A percentile compares a stretch with the other conserved stretches of the same genome.
phyloP scores from a whole-genome alignment of 1,284 basidiomycete species.

The Moniliophthora roreri region DNA sequence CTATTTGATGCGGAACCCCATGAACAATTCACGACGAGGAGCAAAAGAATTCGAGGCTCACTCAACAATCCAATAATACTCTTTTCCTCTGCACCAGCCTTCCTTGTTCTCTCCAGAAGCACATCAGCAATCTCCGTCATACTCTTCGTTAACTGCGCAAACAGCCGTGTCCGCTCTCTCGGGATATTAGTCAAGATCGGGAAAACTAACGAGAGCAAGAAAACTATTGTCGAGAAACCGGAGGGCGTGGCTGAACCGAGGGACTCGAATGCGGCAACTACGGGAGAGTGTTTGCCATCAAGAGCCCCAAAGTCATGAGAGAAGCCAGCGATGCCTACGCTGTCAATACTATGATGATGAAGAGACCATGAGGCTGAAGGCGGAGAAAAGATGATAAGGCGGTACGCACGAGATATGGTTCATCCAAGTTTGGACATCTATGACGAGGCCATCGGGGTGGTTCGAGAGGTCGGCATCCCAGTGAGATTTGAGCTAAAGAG shows the following conservation, averaged over 20 bases:
- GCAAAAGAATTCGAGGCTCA: conserved; percentile 22
- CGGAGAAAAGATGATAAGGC: not conserved
- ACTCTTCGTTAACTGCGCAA: conserved; percentile 26
- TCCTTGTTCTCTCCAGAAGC: conserved; percentile 31
- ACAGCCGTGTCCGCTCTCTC: conserved; percentile 22
- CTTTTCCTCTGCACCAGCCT: conserved; percentile 28
- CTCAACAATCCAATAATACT: conserved; percentile 39
- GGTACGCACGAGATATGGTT: not conserved
- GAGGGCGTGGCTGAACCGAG: conserved; percentile 23
- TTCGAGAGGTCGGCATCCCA: not conserved
- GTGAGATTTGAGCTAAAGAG: conserved; percentile 37
- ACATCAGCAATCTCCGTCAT: conserved; percentile 34
- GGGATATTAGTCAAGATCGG: conserved; percentile 35
- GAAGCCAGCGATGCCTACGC: conserved; percentile 44
- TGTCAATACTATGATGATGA: conserved; percentile 35
- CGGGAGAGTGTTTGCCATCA: conserved; percentile 32
- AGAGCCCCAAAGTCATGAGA: conserved; percentile 46
- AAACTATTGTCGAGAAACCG: conserved; percentile 11
- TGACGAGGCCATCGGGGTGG: not conserved
- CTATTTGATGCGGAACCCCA: conserved; percentile 32
- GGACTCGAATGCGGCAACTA: conserved; percentile 38
- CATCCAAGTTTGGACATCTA: not conserved
- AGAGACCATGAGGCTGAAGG: conserved; percentile 23
- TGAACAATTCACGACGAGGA: not conserved
- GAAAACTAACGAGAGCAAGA: conserved; percentile 30